Base-by-base conservation (phyloP, 202 grass and related monocot species). In the Zizania palustris region DNA sequence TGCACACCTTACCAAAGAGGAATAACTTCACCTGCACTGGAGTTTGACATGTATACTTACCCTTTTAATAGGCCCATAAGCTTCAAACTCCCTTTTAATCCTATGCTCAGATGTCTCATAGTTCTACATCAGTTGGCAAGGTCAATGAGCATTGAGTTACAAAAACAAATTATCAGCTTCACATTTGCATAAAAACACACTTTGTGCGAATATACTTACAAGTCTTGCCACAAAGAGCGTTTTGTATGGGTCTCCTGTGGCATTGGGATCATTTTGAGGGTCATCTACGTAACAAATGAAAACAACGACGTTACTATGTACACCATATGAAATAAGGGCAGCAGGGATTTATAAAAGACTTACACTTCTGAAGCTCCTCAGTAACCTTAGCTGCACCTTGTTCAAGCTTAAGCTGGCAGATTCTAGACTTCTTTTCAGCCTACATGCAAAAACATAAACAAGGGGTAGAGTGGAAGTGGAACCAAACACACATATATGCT, bases 11-110 rank as follows among this genome's bases (percentile, higher is more conserved):
- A 90, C 76, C 88, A 81, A 86, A 82, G 71, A 53, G 71, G 72
- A 83, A 83, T 77, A 90, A 84, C 67, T 81, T 84, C 69, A 86
- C 83, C 88, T 91, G 77, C 63, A 81, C 79, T 76, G 71, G 67
- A 28, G 68, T 77, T 76, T 69, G 38, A 71, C 82, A 60, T 33
- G 12, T 79, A 79, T 38, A 93, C 91, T 88, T 90, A 91, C 91
- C 91, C 83, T 83, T 86, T 93, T 93, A 78, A 93, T 86, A 74
- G 91, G 85, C n/a, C 91, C 91, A 86, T 94, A 94, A 81, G 85
- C 79, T 84, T 94, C 91, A 82, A 94, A 94, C 57, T 94, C 88
- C 76, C 80, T 86, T 88, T 88, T 94, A 57, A 94, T 64, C 57
- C 59, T 81, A 62, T 84, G 80, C 76, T 94, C 92, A 2, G 91